These are phyloP conservation scores for Solanum tarapatanum DNA, from an alignment of 257 asterid genomes.

Conservation along the genomic window DNA sequence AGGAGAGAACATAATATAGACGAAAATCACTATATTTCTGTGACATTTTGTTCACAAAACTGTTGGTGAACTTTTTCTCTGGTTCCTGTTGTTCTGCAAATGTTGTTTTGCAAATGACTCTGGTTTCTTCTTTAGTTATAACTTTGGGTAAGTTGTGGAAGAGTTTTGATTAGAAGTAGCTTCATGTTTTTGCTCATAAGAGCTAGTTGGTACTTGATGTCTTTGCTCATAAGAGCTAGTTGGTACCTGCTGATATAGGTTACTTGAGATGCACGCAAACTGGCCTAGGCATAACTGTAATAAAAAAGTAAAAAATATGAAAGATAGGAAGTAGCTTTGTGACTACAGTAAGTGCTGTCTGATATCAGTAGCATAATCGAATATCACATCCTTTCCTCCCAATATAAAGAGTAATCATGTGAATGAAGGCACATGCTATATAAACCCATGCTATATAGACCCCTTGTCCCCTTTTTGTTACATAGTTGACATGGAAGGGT, in stretches of 20 bases:
- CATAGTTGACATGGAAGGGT: background rate
- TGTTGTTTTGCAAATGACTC: background rate
- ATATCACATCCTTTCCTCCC: background rate
- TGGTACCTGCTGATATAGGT: background rate
- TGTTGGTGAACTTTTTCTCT: background rate
- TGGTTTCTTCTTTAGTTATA: background rate
- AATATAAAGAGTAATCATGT: background rate
- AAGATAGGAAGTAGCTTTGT: background rate
- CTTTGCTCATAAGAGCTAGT: background rate
- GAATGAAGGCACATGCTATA: background rate
- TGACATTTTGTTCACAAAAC: background rate
- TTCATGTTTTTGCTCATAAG: background rate
- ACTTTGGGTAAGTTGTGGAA: background rate
- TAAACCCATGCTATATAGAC: background rate
- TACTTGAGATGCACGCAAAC: background rate
- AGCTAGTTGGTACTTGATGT: background rate
- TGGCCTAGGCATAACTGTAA: background rate
- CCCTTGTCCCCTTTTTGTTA: background rate
- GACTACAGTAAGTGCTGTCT: background rate
- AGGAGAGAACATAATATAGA: background rate
- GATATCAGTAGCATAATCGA: background rate
- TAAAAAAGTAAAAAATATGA: background rate
- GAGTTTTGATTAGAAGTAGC: background rate
- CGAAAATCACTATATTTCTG: background rate
- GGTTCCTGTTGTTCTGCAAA: background rate